phyloP scores from a whole-genome alignment of 495 filamentous ascomycete genomes.

The Hypoxylon trugodes region DNA sequence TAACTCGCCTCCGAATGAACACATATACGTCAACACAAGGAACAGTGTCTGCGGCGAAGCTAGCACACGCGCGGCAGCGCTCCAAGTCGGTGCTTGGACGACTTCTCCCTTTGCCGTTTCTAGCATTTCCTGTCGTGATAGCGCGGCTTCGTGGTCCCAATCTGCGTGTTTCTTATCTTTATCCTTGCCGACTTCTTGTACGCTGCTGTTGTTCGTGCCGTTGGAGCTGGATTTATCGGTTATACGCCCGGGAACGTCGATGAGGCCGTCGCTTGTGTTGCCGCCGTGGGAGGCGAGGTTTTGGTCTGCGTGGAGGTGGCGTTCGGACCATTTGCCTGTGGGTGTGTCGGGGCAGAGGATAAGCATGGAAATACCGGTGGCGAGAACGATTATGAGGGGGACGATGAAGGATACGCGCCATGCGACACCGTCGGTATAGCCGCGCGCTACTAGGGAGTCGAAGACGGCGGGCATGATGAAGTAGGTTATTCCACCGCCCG shows the following conservation, averaged over 20 bases:
- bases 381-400: constrained; percentile 78
- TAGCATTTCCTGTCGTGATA: constrained; percentile 64
- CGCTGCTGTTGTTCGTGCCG: constrained; percentile 42
- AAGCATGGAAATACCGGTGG: constrained; percentile 72
- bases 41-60: constrained; percentile 73
- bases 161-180: constrained; percentile 41
- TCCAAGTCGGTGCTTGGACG: constrained; percentile 70
- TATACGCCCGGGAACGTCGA: constrained; percentile 63
- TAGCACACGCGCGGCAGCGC: constrained; percentile 64
- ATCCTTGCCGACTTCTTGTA: constrained; percentile 48
- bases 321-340: constrained; percentile 81
- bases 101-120: constrained; percentile 68
- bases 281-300: constrained; percentile 54
- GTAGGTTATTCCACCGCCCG: constrained; percentile 86
- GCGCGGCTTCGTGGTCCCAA: constrained; percentile 60
- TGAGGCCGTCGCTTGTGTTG: constrained; percentile 44
- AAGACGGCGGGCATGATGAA: constrained; percentile 96
- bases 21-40: constrained; percentile 77
- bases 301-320: constrained; percentile 61
- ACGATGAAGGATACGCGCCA: constrained; percentile 89
- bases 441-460: constrained; percentile 74
- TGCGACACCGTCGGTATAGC: constrained; percentile 70
- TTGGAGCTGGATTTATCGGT: constrained; percentile 57
- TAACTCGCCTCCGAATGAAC: constrained; percentile 86
- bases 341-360: constrained; percentile 85